phyloP scores from a whole-genome alignment of 768 basidiomycete species.

The Heimioporus sp. region DNA sequence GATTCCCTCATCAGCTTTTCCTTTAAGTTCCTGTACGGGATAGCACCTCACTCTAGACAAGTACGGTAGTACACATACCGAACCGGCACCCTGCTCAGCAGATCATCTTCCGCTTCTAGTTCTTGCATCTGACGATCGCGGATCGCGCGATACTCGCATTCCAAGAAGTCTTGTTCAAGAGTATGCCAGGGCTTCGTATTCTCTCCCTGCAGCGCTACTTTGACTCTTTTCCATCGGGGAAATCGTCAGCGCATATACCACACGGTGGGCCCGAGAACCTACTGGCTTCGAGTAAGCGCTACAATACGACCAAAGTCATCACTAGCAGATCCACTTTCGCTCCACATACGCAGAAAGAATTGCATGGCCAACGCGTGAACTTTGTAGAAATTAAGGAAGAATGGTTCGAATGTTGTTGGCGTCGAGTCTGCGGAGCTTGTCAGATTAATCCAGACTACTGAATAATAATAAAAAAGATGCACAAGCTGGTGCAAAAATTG shows the following conservation, averaged over 20 bases:
- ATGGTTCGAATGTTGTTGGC: conserved; percentile 79
- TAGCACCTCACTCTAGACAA: conserved; percentile 2
- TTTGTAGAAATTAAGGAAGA: conserved; percentile 81
- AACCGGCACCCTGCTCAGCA: conserved; percentile 81
- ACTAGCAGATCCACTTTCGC: conserved; percentile 73
- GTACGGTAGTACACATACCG: conserved; percentile 47
- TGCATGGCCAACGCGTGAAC: conserved; percentile 79
- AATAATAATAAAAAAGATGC: conserved; percentile 25
- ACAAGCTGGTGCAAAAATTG: conserved; percentile 85
- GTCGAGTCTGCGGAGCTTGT: conserved; percentile 53
- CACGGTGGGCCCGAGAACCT: conserved; percentile 30
- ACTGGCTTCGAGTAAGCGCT: conserved; percentile 83
- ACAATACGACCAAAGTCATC: conserved; percentile 79
- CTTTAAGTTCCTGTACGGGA: conserved; percentile 65
- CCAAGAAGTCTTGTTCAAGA: conserved; percentile 78
- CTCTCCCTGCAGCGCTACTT: conserved; percentile 72
- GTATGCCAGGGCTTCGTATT: conserved; percentile 78
- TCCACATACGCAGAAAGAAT: conserved; percentile 94
- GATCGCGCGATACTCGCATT: conserved; percentile 82
- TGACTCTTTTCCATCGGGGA: conserved; percentile 48
- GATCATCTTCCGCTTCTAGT: conserved; percentile 83
- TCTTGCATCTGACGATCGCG: conserved; percentile 89
- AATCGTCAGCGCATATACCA: conserved; percentile 5
- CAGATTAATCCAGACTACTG: not conserved
- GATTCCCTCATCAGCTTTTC: conserved; percentile 88